These are phyloP conservation scores for Ascochyta pisi DNA, from an alignment of 2,329 filamentous ascomycete species.

Conservation along the genomic window DNA sequence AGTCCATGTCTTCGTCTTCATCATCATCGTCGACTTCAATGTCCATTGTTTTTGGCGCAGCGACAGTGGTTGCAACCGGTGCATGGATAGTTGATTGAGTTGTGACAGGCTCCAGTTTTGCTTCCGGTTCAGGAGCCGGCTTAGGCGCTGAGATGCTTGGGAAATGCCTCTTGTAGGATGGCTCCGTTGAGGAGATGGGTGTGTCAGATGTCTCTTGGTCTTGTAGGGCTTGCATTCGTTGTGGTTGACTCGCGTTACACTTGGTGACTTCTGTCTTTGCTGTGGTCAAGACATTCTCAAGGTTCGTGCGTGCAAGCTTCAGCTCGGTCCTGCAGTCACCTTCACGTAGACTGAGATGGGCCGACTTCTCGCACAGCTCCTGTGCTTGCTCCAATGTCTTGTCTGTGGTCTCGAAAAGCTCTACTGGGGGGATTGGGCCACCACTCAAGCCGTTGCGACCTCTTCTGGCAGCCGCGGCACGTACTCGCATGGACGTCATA, in stretches of 20 bases:
- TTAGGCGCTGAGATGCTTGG: constrained; percentile 19
- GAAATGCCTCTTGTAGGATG: constrained; percentile 24
- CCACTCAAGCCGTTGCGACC: constrained; percentile 13
- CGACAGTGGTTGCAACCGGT: constrained; percentile 9
- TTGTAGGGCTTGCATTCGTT: constrained; percentile 17
- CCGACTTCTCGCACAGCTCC: constrained; percentile 81
- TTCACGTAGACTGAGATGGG: constrained; percentile 87
- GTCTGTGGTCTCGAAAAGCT: constrained; percentile 70
- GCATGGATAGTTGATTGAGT: constrained; percentile 5
- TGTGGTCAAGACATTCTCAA: constrained; percentile 68
- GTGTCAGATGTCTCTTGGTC: constrained; percentile 28
- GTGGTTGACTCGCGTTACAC: constrained; percentile 26
- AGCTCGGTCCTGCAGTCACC: constrained; percentile 85
- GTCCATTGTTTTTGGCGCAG: constrained; percentile 31
- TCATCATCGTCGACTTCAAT: constrained; percentile 49
- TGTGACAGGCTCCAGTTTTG: constrained; percentile 14
- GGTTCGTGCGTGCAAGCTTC: constrained; percentile 68
- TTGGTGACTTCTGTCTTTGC: constrained; percentile 55
- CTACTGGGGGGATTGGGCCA: constrained; percentile 27
- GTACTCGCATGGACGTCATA: constrained; percentile 42
- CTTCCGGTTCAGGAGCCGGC: constrained; percentile 6
- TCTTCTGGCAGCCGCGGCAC: constrained; percentile 24
- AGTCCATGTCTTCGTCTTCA: constrained; percentile 41
- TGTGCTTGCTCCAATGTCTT: constrained; percentile 81
- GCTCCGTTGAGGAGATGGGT: constrained; percentile 23